Percentiles rank a stretch among this genome's conserved stretches.
phyloP scores from a whole-genome alignment of 2,329 filamentous ascomycete genomes.

The Penicillium sp. region DNA sequence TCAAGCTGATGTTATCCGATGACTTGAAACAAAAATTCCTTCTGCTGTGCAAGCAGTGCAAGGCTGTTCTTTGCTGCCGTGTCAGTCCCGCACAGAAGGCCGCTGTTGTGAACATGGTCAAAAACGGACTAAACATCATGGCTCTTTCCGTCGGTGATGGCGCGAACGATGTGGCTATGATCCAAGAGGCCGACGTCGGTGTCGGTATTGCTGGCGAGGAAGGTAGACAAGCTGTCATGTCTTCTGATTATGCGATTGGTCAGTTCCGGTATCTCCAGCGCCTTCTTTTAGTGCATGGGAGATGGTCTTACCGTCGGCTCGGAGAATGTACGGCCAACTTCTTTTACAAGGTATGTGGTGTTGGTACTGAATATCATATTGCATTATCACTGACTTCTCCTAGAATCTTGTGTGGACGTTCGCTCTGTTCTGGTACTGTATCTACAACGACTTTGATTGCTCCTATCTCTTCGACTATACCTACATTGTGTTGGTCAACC shows the following conservation, averaged over 20 bases:
- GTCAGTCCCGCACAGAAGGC: conserved; percentile 97
- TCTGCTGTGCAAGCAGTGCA: conserved; percentile 93
- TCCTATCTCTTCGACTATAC: conserved; percentile 97
- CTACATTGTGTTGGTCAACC: conserved; percentile 94
- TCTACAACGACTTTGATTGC: conserved; percentile 93
- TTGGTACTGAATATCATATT: neutral
- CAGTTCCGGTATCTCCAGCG: conserved; percentile 88
- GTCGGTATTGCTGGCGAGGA: conserved; percentile 93
- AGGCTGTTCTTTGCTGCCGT: conserved; percentile 93
- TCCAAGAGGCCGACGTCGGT: conserved; percentile 94
- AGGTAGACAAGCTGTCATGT: conserved; percentile 91
- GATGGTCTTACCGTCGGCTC: conserved; percentile 94
- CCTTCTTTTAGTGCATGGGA: conserved; percentile 82
- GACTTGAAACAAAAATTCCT: conserved; percentile 86
- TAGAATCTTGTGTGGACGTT: conserved; percentile 97
- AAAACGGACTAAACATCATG: conserved; percentile 92
- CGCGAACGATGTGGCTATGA: conserved; percentile 97
- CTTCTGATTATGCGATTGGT: conserved; percentile 90
- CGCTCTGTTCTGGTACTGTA: conserved; percentile 94
- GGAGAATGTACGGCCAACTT: conserved; percentile 96
- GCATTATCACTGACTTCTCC: conserved; percentile 7
- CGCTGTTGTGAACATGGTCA: conserved; percentile 94
- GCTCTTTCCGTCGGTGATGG: conserved; percentile 91
- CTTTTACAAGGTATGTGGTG: conserved; percentile 79
- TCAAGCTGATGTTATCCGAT: conserved; percentile 83